Percentiles rank a stretch among this genome's conserved stretches.
Conservation (phyloP, 2,329 filamentous ascomycete species). For the Tetracladium maxilliforme region DNA sequence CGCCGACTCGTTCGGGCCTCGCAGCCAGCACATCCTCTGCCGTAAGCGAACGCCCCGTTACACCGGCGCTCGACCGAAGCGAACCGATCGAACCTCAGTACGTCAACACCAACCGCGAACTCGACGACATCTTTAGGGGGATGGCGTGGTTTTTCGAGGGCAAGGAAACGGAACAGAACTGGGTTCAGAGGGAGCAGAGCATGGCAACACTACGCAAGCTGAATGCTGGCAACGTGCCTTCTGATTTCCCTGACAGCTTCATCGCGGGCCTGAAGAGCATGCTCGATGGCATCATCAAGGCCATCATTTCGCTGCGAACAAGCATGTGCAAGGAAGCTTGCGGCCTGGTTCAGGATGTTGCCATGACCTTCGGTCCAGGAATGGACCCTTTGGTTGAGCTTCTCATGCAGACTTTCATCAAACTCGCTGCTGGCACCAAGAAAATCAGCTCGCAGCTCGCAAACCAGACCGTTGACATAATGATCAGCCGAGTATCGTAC, state of each 20-base stretch:
- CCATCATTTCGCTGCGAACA: slow-evolving; percentile 68
- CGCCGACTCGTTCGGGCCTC: background rate
- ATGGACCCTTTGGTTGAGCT: slow-evolving; percentile 86
- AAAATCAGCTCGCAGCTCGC: slow-evolving; percentile 82
- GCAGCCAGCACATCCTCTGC: slow-evolving; percentile 1
- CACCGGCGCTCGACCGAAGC: slow-evolving; percentile 49
- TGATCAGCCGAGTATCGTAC: slow-evolving; percentile 70
- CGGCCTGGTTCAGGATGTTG: slow-evolving; percentile 71
- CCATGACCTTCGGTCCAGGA: slow-evolving; percentile 56
- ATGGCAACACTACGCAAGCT: slow-evolving; percentile 63
- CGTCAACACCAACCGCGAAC: slow-evolving; percentile 68
- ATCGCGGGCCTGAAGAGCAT: slow-evolving; percentile 56
- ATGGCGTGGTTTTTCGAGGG: slow-evolving; percentile 79
- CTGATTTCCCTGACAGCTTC: slow-evolving; percentile 61
- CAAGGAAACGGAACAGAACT: slow-evolving; percentile 81
- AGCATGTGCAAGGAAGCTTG: slow-evolving; percentile 83
- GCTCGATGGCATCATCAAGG: slow-evolving; percentile 80
- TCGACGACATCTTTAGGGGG: slow-evolving; percentile 75
- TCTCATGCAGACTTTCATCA: slow-evolving; percentile 77
- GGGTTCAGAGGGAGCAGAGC: slow-evolving; percentile 73
- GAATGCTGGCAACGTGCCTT: slow-evolving; percentile 68
- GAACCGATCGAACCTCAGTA: slow-evolving; percentile 69
- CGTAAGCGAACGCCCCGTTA: slow-evolving; percentile 37
- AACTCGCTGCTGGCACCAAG: slow-evolving; percentile 79
- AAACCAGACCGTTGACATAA: slow-evolving; percentile 64